Base-by-base conservation (phyloP, 805 yeast species). In the Jamesozyma spencerorum region DNA sequence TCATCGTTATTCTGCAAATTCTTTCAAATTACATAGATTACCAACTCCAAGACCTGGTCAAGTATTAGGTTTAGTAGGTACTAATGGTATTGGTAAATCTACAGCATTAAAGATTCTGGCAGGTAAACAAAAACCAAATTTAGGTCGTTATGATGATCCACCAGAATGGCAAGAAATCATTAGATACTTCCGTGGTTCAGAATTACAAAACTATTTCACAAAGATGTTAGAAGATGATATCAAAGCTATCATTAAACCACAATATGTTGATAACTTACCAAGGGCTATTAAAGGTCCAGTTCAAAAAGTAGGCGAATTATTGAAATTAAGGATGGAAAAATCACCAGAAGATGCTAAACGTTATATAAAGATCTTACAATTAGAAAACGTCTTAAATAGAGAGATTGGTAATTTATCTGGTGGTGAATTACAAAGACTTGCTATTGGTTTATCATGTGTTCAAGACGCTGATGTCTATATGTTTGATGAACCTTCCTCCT, bases 31-130 rank as follows among this genome's bases (percentile, higher is more conserved):
- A 58, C 98, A 92, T 65, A 77, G 98, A 65, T 73, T 92, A 57
- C 98, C 98, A 19, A 88, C 95, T 42, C 98, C 98, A 48, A 84
- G 98, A 68, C 97, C 98, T 2, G 97, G 97, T 46, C 98, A 92
- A 69, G 98, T 92, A 24, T 72, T 92, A 49, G 98, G 98, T 52
- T 75, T 92, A 51, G 98, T 92, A 38, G 98, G 98, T 57, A 85
- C 97, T 46, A 92, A 92, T 71, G 98, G 98, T 87, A 92, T 92
- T 59, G 98, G 98, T 57, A 92, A 92, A 63, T 84, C 95, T 11
- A 92, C 98, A 15, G 98, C 98, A 7, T 74, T 92, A 61, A 92
- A 92, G 69, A 88, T 92, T 58, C 75, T 92, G 52, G 94, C 97
- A 14, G 98, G 97, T 59, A 92, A 90, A 66, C 94, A 88, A 65